phyloP scores from a whole-genome alignment of 495 filamentous ascomycete species.

The Umbilicaria muhlenbergii region DNA sequence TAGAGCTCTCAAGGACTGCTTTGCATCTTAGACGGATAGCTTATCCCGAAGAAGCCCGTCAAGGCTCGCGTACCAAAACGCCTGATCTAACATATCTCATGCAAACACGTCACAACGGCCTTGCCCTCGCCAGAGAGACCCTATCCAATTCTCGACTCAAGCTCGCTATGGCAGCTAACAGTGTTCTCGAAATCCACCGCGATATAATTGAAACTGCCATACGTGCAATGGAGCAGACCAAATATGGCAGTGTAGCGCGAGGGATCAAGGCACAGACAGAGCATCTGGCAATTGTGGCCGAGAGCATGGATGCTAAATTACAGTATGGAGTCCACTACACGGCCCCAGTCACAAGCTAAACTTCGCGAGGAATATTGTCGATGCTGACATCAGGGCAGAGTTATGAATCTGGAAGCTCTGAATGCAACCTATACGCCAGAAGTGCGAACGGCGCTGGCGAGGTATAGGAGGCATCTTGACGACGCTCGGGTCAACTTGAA shows the following conservation, averaged over 20 bases:
- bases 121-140: background rate
- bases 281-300: conserved; percentile 2
- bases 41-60: background rate
- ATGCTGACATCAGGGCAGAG: background rate
- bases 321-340: background rate
- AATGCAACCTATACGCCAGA: background rate
- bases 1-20: background rate
- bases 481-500: background rate
- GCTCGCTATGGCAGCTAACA: background rate
- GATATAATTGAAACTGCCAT: background rate
- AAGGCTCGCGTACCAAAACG: background rate
- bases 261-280: conserved; percentile 1
- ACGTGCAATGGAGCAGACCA: conserved; percentile 2
- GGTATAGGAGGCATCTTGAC: background rate
- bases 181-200: conserved; percentile 1
- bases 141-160: background rate
- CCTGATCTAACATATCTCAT: no score
- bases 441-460: background rate
- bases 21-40: background rate
- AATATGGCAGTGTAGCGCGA: conserved; percentile 5
- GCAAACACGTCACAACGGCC: background rate
- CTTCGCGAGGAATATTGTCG: background rate
- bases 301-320: background rate
- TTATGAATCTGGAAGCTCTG: background rate
- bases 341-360: background rate